phyloP scores from a whole-genome alignment of 1,284 basidiomycete genomes.

The Pisolithus thermaeus region DNA sequence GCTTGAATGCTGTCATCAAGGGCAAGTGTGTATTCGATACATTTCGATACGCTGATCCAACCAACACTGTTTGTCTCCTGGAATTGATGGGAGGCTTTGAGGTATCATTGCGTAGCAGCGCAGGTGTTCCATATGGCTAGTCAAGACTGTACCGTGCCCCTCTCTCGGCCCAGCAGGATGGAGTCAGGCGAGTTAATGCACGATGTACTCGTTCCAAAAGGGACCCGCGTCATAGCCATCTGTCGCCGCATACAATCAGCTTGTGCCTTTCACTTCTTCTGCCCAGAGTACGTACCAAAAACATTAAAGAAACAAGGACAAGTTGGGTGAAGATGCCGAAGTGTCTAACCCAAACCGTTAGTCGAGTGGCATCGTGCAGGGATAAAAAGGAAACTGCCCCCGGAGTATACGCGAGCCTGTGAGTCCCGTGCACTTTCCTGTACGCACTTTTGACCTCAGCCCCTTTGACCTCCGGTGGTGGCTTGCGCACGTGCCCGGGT shows the following conservation, averaged over 20 bases:
- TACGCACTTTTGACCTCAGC: background rate
- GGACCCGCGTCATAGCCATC: slow-evolving; percentile 31
- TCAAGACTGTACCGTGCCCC: slow-evolving; percentile 39
- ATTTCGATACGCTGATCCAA: slow-evolving; percentile 23
- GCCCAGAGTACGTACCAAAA: background rate
- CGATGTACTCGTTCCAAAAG: slow-evolving; percentile 31
- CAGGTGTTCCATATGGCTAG: slow-evolving; percentile 31
- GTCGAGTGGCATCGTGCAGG: slow-evolving; percentile 27
- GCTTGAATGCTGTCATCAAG: slow-evolving; percentile 42
- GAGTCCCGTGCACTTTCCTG: slow-evolving; percentile 13
- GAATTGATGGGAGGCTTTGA: slow-evolving; percentile 32
- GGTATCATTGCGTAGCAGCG: slow-evolving; percentile 33
- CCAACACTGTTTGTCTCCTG: slow-evolving; percentile 2
- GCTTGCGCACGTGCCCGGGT: slow-evolving; percentile 38
- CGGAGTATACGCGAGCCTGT: slow-evolving; percentile 50
- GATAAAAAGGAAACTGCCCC: slow-evolving; percentile 35
- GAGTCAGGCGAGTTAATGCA: slow-evolving; percentile 30
- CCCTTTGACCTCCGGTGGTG: slow-evolving; percentile 39
- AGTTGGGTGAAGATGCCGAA: slow-evolving; percentile 49
- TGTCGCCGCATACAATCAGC: slow-evolving; percentile 35
- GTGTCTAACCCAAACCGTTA: slow-evolving; percentile 49
- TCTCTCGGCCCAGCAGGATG: slow-evolving; percentile 36
- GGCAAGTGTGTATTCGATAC: slow-evolving; percentile 23
- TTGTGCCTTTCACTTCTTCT: background rate
- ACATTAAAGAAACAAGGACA: slow-evolving; percentile 31